Base-by-base conservation (phyloP, 2,329 filamentous ascomycete genomes). In the Fusarium mexicanum region DNA sequence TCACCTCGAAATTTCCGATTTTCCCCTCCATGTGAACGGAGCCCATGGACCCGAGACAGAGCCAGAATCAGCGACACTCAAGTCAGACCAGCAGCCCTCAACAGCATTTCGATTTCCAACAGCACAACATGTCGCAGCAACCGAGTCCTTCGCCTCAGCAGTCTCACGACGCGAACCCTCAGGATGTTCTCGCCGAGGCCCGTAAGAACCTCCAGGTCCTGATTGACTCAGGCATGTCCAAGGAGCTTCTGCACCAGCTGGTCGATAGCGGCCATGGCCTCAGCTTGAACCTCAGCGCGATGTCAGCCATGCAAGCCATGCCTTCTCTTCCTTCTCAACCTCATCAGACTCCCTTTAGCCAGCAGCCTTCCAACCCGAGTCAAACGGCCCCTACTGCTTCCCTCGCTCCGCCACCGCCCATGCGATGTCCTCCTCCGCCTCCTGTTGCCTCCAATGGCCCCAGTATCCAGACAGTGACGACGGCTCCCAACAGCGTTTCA, bases 181-280 rank as follows among this genome's bases (percentile, higher is more conserved):
- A 85, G 69, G 82, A 86, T 79, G 82, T 86, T 61, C 81, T 86
- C 63, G 83, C 81, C 26, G 84, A 86, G 77, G 84, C 84, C 50
- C 80, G 84, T 51, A 84, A 85, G 76, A 86, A 85, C 65, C 81
- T 86, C 12, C 84, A 86, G 78, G 82, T 82, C 51, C 77, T 86
- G 72, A 86, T 86, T 72, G 84, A 85, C 68, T 84, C 84, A 22
- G 84, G 84, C 50, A 75, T 86, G 16, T 85, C 84, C 59, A 84
- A 82, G 74, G 84, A 86, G 64, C 76, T 83, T 46, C 80, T 84
- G 35, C 83, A 84, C 65, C 83, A 84, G 78, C 83, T 81, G 80
- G 82, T 84, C 62, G 83, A 84, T 62, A 80, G 81, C 58, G 81
- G 80, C 74, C 80, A 81, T 70, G 79, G 81, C 74, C 82, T 80